phyloP scores from a whole-genome alignment of 2,329 filamentous ascomycete genomes.

The Xylaria sp. region DNA sequence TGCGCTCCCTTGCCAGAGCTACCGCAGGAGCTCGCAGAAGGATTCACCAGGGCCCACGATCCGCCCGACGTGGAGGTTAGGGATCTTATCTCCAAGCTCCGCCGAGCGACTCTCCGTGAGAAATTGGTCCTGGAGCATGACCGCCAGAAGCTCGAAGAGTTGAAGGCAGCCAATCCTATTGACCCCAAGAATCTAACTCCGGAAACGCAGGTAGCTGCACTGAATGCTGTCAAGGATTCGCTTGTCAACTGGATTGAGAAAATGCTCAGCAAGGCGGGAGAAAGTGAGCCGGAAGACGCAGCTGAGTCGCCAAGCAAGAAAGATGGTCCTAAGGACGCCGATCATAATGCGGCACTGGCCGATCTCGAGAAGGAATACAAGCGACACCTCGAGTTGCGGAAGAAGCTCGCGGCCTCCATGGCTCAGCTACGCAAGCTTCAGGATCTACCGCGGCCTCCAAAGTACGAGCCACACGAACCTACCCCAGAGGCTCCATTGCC shows the following conservation, averaged over 20 bases:
- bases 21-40: conserved; percentile 48
- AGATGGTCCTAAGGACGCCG: conserved; percentile 19
- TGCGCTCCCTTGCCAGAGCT: conserved; percentile 43
- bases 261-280: conserved; percentile 51
- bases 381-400: conserved; percentile 47
- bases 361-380: conserved; percentile 51
- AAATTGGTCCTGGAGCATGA: conserved; percentile 54
- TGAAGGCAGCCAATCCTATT: conserved; percentile 37
- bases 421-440: conserved; percentile 23
- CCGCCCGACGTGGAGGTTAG: conserved; percentile 40
- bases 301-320: conserved; percentile 20
- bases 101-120: conserved; percentile 53
- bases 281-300: conserved; percentile 22
- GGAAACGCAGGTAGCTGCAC: conserved; percentile 44
- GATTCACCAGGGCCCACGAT: conserved; percentile 41
- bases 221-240: conserved; percentile 52
- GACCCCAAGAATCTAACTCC: conserved; percentile 34
- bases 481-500: conserved; percentile 1
- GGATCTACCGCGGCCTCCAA: conserved; percentile 1
- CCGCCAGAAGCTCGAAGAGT: conserved; percentile 48
- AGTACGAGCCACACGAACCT: not conserved
- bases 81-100: conserved; percentile 46
- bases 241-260: conserved; percentile 62
- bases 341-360: conserved; percentile 39
- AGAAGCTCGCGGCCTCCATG: conserved; percentile 41